Percentiles rank a stretch among this genome's conserved stretches.
Conservation (phyloP, 2,329 filamentous ascomycete species). For the Neonectria punicea region DNA sequence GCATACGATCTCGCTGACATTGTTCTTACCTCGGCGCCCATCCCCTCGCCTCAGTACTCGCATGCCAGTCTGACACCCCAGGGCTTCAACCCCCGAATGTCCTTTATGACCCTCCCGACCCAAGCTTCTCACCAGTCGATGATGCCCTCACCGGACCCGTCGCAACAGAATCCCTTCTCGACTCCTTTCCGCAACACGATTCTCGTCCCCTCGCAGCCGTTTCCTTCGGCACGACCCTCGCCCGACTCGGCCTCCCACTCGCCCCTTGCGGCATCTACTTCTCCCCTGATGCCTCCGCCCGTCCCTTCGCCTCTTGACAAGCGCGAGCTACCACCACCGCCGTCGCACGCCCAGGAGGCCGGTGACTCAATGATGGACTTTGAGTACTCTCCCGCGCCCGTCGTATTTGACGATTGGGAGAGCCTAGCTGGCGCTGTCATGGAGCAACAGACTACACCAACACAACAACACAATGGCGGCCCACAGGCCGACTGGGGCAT, state of each 20-base stretch:
- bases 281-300: constrained; percentile 44
- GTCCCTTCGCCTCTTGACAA: constrained; percentile 49
- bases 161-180: constrained; percentile 43
- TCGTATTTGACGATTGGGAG: constrained; percentile 56
- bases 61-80: constrained; percentile 42
- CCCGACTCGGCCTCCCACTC: constrained; percentile 48
- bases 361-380: constrained; percentile 55
- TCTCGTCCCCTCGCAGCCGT: constrained; percentile 48
- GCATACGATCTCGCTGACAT: constrained; percentile 68
- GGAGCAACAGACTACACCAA: constrained; percentile 45
- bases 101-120: constrained; percentile 47
- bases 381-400: constrained; percentile 52
- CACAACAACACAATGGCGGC: constrained; percentile 27
- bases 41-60: constrained; percentile 46
- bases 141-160: constrained; percentile 43
- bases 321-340: constrained; percentile 49
- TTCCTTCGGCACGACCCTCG: constrained; percentile 44
- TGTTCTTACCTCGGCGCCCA: constrained; percentile 50
- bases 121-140: constrained; percentile 46
- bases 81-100: constrained; percentile 44
- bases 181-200: constrained; percentile 47
- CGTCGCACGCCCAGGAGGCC: constrained; percentile 37
- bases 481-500: constrained; percentile 46
- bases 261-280: constrained; percentile 47
- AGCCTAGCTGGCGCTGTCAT: constrained; percentile 50